Conservation (phyloP, 108 stramenopile species). For the Aurantiochytrium sp. region DNA sequence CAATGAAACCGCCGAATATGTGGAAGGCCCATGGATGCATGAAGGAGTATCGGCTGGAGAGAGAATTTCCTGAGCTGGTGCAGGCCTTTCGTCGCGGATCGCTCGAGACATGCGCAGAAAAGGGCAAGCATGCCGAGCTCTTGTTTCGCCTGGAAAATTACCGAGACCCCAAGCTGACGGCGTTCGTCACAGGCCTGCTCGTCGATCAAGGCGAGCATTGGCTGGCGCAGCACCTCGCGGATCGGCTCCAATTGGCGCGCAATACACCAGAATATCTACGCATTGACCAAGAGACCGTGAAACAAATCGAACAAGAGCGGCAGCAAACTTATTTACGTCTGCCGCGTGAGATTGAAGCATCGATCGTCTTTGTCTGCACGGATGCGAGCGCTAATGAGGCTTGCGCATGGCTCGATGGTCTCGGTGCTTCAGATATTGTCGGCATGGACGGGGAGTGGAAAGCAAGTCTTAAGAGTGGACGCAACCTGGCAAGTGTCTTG, state of each 20-base stretch:
- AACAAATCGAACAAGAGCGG: neutral
- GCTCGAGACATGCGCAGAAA: neutral
- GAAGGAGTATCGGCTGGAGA: neutral
- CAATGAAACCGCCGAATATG: neutral
- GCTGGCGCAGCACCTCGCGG: neutral
- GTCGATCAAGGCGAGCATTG: neutral
- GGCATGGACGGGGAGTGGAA: slow-evolving; percentile 3
- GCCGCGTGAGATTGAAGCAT: neutral
- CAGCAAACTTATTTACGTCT: neutral
- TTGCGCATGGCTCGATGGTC: neutral
- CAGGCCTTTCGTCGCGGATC: neutral
- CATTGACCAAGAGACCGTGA: neutral
- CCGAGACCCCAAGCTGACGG: neutral
- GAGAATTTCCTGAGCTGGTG: neutral
- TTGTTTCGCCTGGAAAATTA: neutral
- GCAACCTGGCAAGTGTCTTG: neutral
- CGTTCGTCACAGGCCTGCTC: neutral
- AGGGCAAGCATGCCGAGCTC: neutral
- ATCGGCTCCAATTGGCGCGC: neutral
- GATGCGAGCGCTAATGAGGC: neutral
- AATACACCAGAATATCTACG: neutral
- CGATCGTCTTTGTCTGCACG: neutral
- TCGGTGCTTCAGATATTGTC: neutral
- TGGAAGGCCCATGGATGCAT: neutral
- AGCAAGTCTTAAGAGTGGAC: neutral